These are phyloP conservation scores for Pestalotiopsis fici DNA, from an alignment of 2,329 filamentous ascomycete species.

Conservation along the genomic window DNA sequence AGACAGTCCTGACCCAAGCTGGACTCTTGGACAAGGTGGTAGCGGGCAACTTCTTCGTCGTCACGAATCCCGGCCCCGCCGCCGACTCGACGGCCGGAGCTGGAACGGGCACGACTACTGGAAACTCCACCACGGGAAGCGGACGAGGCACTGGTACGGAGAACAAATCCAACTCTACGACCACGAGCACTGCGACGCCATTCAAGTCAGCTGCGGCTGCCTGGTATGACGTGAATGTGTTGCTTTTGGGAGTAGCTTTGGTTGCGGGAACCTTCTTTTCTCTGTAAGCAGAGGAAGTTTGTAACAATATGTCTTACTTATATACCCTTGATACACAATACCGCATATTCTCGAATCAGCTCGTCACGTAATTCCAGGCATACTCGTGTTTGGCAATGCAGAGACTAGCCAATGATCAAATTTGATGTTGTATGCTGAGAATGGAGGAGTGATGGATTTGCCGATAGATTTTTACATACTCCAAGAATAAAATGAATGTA, in stretches of 20 bases:
- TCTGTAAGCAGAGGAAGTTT: background rate
- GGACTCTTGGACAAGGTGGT: slow-evolving; percentile 30
- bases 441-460: too few species aligned
- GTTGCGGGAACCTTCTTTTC: background rate
- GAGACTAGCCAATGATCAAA: too few species aligned
- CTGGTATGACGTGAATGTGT: background rate
- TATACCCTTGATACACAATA: too few species aligned
- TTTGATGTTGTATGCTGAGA: too few species aligned
- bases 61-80: slow-evolving; percentile 29
- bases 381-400: too few species aligned
- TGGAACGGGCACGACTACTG: background rate
- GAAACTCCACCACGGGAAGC: background rate
- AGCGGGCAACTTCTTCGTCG: slow-evolving; percentile 34
- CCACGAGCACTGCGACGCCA: background rate
- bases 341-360: too few species aligned
- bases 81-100: background rate
- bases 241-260: background rate
- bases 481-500: too few species aligned
- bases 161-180: background rate
- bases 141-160: background rate
- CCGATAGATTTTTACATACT: too few species aligned
- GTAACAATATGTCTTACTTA: background rate
- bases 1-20: slow-evolving; percentile 23
- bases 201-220: background rate
- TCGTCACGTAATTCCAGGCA: too few species aligned